Conservation (phyloP, 2,329 filamentous ascomycete genomes). For the Penicillium sp. region DNA sequence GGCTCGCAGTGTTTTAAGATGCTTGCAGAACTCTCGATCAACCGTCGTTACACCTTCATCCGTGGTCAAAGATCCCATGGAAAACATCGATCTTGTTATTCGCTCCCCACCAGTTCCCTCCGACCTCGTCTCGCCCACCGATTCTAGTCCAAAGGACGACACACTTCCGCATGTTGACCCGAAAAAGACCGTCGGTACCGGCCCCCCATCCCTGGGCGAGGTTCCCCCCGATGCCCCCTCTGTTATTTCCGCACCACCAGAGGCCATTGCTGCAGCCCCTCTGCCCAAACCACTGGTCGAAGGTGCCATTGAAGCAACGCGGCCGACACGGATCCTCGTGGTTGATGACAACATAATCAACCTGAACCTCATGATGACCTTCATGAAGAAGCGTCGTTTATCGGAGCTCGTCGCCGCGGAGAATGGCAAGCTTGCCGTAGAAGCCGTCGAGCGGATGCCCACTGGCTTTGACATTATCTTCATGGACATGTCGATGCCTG, state of each 20-base stretch:
- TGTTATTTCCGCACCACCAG: constrained; percentile 6
- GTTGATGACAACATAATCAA: constrained; percentile 52
- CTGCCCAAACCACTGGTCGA: constrained; percentile 18
- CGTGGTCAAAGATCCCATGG: constrained; percentile 16
- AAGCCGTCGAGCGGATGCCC: constrained; percentile 36
- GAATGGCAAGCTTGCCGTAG: constrained; percentile 47
- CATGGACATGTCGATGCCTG: constrained; percentile 53
- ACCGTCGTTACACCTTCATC: constrained; percentile 13
- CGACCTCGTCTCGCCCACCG: background rate
- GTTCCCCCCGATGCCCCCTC: constrained; percentile 6
- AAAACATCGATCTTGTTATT: constrained; percentile 18
- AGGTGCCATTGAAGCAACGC: constrained; percentile 5
- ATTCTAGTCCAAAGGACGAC: background rate
- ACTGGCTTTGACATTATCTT: constrained; percentile 48
- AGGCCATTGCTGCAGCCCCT: constrained; percentile 11
- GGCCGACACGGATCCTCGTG: constrained; percentile 38
- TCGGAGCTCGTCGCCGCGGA: constrained; percentile 40
- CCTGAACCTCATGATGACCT: constrained; percentile 46
- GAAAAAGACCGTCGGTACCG: background rate
- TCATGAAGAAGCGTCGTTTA: constrained; percentile 43
- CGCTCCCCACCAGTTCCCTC: constrained; percentile 4
- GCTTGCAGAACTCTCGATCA: constrained; percentile 24
- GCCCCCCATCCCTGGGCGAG: background rate
- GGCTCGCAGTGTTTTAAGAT: constrained; percentile 38
- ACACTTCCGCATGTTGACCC: background rate